Base-by-base conservation (phyloP, 176 grass and related monocot species). In the Aegilops umbellulata region DNA sequence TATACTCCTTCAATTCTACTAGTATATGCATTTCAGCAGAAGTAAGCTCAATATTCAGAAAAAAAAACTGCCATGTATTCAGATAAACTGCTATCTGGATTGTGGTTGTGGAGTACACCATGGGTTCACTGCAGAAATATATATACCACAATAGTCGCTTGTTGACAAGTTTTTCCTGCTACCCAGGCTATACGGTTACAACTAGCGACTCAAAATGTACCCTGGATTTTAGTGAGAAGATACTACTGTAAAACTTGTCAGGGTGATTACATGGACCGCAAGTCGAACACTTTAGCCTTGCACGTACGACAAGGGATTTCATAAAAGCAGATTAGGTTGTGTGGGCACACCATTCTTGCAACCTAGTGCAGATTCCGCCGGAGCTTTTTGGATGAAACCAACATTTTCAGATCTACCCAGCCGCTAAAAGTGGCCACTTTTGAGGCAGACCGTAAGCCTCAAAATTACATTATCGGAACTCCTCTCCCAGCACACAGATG, bases 361-460 rank as follows among this genome's bases (percentile, higher is more conserved):
- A 26, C 68, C 74, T 66, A 55, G 32, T 72, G 29, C 29, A 26
- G 11, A 64, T 86, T 39, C 11, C 3, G 25, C 42, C 67, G 65
- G 15, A 60, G 39, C 55, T 80, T 83, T 84, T 36, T 25, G 67
- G 60, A 29, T 24, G 58, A 80, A 76, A 80, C 49, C 49, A 1
- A 16, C 38, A 77, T 62, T 83, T 87, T 77, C 14, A 81, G 89
- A 91, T 91, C 69, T 88, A 84, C 61, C 27, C 60, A 61, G 26
- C 11, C 11, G 34, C 19, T 27, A 25, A 84, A 75, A 75, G 61
- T 27, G 22, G 78, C 14, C n/a, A 44, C 61, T 85, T 81, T 81
- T 62, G 47, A 2, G 57, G 34, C n/a, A 68, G 3, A 30, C 62
- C 9, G 62, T 60, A 82, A 77, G 11, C 16, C 35, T 69, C 11